Percentiles rank a stretch among this genome's conserved stretches.
Conservation (phyloP, 148 eudicot species). For the Spergularia bocconei region DNA sequence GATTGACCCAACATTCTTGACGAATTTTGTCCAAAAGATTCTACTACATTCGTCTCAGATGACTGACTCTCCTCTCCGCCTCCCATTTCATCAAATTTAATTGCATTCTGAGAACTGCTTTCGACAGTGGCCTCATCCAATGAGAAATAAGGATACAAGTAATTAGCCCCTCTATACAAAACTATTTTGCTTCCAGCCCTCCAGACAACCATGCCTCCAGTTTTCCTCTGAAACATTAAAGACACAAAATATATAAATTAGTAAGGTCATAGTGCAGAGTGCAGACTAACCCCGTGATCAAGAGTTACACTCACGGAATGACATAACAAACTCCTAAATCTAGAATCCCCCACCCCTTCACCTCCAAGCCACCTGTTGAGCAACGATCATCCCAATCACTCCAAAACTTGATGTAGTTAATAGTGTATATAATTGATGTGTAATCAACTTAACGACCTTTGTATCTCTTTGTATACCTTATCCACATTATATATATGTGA, state of each 20-base stretch:
- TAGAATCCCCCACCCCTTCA: not conserved
- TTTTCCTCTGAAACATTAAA: constrained; percentile 61
- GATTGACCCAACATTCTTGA: constrained; percentile 33
- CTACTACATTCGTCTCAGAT: constrained; percentile 26
- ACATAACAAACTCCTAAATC: not conserved
- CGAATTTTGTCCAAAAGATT: constrained; percentile 29
- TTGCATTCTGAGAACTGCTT: constrained; percentile 31
- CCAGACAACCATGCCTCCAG: constrained; percentile 96
- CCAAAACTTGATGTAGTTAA: too few species aligned
- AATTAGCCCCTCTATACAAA: constrained; percentile 79
- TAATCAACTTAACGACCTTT: too few species aligned
- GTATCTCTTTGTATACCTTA: too few species aligned
- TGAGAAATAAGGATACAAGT: constrained; percentile 83
- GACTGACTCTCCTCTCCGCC: constrained; percentile 25
- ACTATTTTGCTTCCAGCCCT: constrained; percentile 88
- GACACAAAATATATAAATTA: not conserved
- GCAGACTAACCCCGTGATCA: not conserved
- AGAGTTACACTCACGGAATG: not conserved
- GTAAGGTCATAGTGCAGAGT: constrained; percentile 6
- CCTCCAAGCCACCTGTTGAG: not conserved
- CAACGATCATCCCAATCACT: too few species aligned
- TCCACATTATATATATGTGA: too few species aligned
- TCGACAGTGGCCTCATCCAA: constrained; percentile 33
- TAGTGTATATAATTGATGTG: too few species aligned
- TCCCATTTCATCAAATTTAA: constrained; percentile 23